Percentiles rank a stretch among this genome's conserved stretches.
Evolutionary conservation across 2,329 filamentous ascomycete species (phyloP).

Genomic region (Penicillium corylophilum): DNA sequence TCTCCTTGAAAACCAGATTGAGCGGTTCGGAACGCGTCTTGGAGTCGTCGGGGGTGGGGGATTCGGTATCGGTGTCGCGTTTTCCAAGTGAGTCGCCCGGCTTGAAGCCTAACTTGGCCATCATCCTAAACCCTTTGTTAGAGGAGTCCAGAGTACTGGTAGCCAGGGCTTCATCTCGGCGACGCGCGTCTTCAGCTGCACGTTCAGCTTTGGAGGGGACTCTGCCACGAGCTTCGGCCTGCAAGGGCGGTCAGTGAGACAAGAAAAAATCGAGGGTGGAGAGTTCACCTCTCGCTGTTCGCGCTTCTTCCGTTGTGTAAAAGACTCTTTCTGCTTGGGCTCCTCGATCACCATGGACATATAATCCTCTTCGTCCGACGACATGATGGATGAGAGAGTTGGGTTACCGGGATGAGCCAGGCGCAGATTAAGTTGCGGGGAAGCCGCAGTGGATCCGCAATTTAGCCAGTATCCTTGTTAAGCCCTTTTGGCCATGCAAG

Average conservation of each 20-base stretch:
- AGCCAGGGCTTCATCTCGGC: conserved; percentile 72
- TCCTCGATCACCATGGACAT: conserved; percentile 93
- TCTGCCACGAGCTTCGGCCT: conserved; percentile 66
- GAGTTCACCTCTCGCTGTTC: conserved; percentile 50
- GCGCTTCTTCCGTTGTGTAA: conserved; percentile 58
- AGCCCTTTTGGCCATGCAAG: too few species aligned
- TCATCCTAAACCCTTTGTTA: conserved; percentile 92
- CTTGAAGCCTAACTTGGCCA: conserved; percentile 92
- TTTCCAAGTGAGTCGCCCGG: conserved; percentile 72
- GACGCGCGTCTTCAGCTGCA: conserved; percentile 68
- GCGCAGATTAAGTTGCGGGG: conserved; percentile 5
- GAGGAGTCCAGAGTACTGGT: conserved; percentile 69
- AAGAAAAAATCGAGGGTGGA: conserved; percentile 39
- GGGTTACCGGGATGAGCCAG: neutral
- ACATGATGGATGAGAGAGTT: conserved; percentile 8
- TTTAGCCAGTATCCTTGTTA: neutral
- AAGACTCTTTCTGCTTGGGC: conserved; percentile 59
- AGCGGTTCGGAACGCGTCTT: conserved; percentile 68
- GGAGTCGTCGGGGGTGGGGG: conserved; percentile 6
- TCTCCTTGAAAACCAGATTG: conserved; percentile 71
- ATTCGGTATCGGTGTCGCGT: conserved; percentile 34
- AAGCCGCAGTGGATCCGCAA: conserved; percentile 1
- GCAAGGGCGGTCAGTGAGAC: conserved; percentile 39
- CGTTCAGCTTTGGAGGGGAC: conserved; percentile 77
- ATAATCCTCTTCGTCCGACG: conserved; percentile 82